A percentile compares a stretch with the other conserved stretches of the same genome.
Evolutionary conservation across 2,329 filamentous ascomycete genomes (phyloP).

Genomic region (Diplocarpon rosae): DNA sequence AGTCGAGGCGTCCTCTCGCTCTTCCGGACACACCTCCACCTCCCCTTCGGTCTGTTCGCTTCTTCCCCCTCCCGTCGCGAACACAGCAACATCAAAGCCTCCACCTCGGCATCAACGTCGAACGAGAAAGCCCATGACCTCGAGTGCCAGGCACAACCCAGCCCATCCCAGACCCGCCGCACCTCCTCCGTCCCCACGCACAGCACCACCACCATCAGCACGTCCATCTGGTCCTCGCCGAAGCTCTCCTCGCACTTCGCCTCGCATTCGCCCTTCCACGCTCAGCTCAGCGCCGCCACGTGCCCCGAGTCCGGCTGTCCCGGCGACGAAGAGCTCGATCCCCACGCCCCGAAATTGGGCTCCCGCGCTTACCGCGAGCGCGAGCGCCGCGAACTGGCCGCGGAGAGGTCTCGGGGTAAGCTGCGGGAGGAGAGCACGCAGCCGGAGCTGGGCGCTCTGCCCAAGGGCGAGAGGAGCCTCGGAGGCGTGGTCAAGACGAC

Average conservation of each 20-base stretch:
- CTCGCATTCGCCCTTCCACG: not conserved
- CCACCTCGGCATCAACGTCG: no score
- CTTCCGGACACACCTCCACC: conserved; percentile 17
- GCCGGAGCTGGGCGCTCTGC: not conserved
- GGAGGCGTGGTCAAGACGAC: not conserved
- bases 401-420: not conserved
- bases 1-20: conserved; percentile 6
- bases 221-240: conserved; percentile 5
- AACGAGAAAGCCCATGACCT: not conserved
- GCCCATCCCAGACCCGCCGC: not conserved
- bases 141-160: not conserved
- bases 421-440: not conserved
- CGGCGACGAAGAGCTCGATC: conserved; percentile 5
- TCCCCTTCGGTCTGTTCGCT: conserved; percentile 13
- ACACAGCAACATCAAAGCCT: not conserved
- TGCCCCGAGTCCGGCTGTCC: not conserved
- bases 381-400: conserved; percentile 9
- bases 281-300: not conserved
- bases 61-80: not conserved
- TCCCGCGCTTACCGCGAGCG: conserved; percentile 19
- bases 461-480: not conserved
- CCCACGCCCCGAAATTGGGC: conserved; percentile 12
- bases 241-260: not conserved
- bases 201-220: not conserved
- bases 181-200: not conserved